A percentile compares a stretch with the other conserved stretches of the same genome.
Conservation (phyloP, 2,329 filamentous ascomycete species). For the Sphaerulina populicola region DNA sequence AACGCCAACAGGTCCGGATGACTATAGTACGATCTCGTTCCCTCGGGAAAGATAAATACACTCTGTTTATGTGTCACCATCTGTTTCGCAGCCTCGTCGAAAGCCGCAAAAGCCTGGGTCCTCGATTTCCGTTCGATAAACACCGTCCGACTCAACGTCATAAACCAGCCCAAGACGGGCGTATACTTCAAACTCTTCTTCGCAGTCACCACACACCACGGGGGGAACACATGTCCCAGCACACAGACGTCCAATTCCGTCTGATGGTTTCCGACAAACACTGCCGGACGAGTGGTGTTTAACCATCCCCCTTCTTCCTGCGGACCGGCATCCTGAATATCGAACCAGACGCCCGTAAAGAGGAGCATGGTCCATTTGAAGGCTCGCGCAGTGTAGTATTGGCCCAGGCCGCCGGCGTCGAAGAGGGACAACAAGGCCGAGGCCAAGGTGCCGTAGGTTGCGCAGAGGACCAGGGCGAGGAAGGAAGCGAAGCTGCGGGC, state of each 20-base stretch:
- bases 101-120: slow-evolving; percentile 72
- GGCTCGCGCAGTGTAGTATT: slow-evolving; percentile 71
- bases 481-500: slow-evolving; percentile 51
- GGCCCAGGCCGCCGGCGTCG: slow-evolving; percentile 66
- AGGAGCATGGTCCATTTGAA: slow-evolving; percentile 74
- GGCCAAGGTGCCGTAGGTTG: slow-evolving; percentile 66
- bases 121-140: slow-evolving; percentile 91
- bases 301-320: slow-evolving; percentile 18
- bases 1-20: slow-evolving; percentile 81
- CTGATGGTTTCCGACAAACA: slow-evolving; percentile 94
- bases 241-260: slow-evolving; percentile 85
- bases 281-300: slow-evolving; percentile 60
- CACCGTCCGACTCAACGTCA: slow-evolving; percentile 58
- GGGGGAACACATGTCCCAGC: slow-evolving; percentile 80
- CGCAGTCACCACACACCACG: slow-evolving; percentile 84
- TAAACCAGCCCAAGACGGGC: slow-evolving; percentile 93
- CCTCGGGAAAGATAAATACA: slow-evolving; percentile 85
- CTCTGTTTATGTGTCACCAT: slow-evolving; percentile 60
- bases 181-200: slow-evolving; percentile 73
- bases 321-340: slow-evolving; percentile 47
- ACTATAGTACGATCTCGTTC: slow-evolving; percentile 80
- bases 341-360: slow-evolving; percentile 69
- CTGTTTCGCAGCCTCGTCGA: slow-evolving; percentile 70
- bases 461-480: slow-evolving; percentile 35
- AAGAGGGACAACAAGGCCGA: slow-evolving; percentile 62